Percentiles rank a stretch among this genome's conserved stretches.
phyloP scores from a whole-genome alignment of 805 yeast genomes.

The Lachancea quebecensis region DNA sequence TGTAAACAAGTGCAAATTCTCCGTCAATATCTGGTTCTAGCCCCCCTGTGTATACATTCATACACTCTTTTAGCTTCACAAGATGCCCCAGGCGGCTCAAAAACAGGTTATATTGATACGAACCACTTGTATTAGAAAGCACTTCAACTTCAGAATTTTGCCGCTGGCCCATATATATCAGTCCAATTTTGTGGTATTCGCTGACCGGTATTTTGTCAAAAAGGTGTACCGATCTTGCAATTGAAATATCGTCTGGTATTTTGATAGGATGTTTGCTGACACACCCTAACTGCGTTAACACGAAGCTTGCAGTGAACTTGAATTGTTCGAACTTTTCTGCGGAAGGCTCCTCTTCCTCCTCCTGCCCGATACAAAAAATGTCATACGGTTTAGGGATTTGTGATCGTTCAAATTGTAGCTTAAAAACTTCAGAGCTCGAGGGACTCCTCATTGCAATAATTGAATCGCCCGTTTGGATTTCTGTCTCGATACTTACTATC shows the following conservation, averaged over 20 bases:
- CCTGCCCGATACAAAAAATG: slow-evolving; percentile 16
- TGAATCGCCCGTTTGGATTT: slow-evolving; percentile 45
- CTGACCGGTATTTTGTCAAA: slow-evolving; percentile 74
- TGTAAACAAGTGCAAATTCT: slow-evolving; percentile 65
- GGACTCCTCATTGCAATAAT: slow-evolving; percentile 53
- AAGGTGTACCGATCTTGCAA: slow-evolving; percentile 47
- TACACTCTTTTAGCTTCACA: slow-evolving; percentile 49
- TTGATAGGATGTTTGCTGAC: slow-evolving; percentile 36
- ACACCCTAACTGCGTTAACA: slow-evolving; percentile 2
- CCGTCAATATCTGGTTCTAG: slow-evolving; percentile 71
- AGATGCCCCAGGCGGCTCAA: slow-evolving; percentile 52
- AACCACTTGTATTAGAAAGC: slow-evolving; percentile 57
- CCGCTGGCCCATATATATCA: slow-evolving; percentile 63
- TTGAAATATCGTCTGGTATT: slow-evolving; percentile 36
- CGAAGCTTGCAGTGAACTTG: slow-evolving; percentile 1
- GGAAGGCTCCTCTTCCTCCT: slow-evolving; percentile 33
- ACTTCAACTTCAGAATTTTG: slow-evolving; percentile 62
- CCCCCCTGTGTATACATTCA: slow-evolving; percentile 64
- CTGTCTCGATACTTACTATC: slow-evolving; percentile 50
- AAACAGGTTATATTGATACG: slow-evolving; percentile 53
- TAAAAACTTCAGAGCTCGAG: slow-evolving; percentile 51
- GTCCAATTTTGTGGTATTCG: slow-evolving; percentile 71
- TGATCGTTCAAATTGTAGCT: slow-evolving; percentile 35
- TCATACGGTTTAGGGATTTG: slow-evolving; percentile 29
- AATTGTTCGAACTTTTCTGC: slow-evolving; percentile 30